Evolutionary conservation across 1,139 yeast genomes (phyloP).

Genomic region (Blastobotrys raffinosifermentans): DNA sequence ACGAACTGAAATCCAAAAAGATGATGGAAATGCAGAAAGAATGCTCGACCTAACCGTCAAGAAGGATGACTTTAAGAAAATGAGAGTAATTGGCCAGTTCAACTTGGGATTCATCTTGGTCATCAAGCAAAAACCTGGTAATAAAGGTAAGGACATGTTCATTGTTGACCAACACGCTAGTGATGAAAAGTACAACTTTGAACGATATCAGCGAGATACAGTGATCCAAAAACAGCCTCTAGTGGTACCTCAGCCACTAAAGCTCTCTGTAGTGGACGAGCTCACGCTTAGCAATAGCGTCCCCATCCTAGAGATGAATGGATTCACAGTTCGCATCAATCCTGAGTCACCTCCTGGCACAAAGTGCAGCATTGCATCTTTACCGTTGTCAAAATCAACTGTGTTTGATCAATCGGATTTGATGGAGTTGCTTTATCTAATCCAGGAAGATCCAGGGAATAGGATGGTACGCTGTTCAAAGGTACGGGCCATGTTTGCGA

Average conservation of each 20-base stretch:
- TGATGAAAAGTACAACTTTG: conserved; percentile 91
- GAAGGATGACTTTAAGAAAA: conserved; percentile 42
- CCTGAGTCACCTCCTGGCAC: conserved; percentile 50
- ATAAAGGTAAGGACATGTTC: conserved; percentile 52
- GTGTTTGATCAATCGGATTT: conserved; percentile 63
- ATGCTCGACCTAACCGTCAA: conserved; percentile 27
- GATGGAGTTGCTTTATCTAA: conserved; percentile 62
- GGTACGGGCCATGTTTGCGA: conserved; percentile 76
- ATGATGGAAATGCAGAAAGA: conserved; percentile 44
- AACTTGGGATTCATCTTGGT: conserved; percentile 86
- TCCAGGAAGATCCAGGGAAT: conserved; percentile 39
- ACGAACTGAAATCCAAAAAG: conserved; percentile 31
- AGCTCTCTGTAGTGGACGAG: conserved; percentile 74
- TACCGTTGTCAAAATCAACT: conserved; percentile 70
- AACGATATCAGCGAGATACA: conserved; percentile 51
- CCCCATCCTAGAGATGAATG: conserved; percentile 59
- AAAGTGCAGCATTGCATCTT: conserved; percentile 49
- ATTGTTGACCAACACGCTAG: conserved; percentile 97
- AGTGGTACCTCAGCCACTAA: conserved; percentile 58
- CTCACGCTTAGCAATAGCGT: conserved; percentile 56
- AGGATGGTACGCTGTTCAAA: conserved; percentile 58
- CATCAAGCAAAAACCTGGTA: conserved; percentile 35
- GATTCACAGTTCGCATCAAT: conserved; percentile 55
- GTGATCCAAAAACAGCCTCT: conserved; percentile 62
- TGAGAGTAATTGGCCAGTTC: conserved; percentile 87